Base-by-base conservation (phyloP, 345 rosid species). In the Sapria himalayana region DNA sequence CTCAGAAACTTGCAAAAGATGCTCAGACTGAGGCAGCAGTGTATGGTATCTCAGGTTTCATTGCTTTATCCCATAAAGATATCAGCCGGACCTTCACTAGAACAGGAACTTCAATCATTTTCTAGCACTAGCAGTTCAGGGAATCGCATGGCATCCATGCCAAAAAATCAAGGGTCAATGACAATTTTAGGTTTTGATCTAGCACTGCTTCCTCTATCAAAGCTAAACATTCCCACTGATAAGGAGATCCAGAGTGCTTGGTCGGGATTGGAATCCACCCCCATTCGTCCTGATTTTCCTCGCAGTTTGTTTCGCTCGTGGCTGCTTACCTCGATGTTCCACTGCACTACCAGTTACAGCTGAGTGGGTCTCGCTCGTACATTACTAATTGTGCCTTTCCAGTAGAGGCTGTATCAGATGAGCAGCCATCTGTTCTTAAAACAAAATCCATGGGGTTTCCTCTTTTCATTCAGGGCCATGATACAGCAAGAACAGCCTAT, bases 221-320 rank as follows among this genome's bases (percentile, higher is more conserved):
- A 74, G 79, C 74, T 74, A 62, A 91, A 92, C 60, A 73, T 84
- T 62, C 84, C 84, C 65, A 79, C 81, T 9, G 76, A 84, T 45
- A n/a, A n/a, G n/a, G 99, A 77, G 70, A 80, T 77, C 44, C 95
- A 77, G 73, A 84, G 65, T n/a, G n/a, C n/a, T n/a, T n/a, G n/a
- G n/a, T n/a, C n/a, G 48, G n/a, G n/a, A n/a, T n/a, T n/a, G n/a
- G n/a, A n/a, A n/a, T n/a, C n/a, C n/a, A n/a, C n/a, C n/a, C n/a
- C n/a, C n/a, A n/a, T n/a, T 23, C 39, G 29, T n/a, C n/a, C 39
- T 57, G 29, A 23, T 45, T 40, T 33, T 54, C 33, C 29, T 59
- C 65, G 58, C 75, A 89, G 95, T 81, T 63, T 9, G 80, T 75
- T 50, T 69, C 71, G 29, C 70, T 77, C 14, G 54, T 75, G 59